A percentile compares a stretch with the other conserved stretches of the same genome.
phyloP scores from a whole-genome alignment of 2,329 filamentous ascomycete species.

The Rutstroemia sp. region DNA sequence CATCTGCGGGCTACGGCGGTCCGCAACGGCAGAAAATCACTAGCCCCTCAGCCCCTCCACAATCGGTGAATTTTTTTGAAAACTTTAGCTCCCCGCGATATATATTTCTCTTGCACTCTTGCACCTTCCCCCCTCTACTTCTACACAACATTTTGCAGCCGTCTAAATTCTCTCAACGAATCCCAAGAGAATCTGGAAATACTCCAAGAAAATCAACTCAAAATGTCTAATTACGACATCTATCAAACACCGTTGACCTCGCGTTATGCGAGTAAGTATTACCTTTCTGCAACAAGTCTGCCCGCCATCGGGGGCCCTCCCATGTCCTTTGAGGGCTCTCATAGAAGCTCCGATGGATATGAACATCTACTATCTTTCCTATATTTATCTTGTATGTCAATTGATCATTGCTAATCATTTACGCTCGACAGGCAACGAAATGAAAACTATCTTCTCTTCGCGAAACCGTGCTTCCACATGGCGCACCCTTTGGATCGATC shows the following conservation, averaged over 20 bases:
- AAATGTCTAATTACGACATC: slow-evolving; percentile 35
- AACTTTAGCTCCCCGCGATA: background rate
- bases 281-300: background rate
- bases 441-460: slow-evolving; percentile 73
- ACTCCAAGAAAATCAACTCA: slow-evolving; percentile 1
- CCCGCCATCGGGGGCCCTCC: background rate
- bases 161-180: background rate
- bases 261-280: slow-evolving; percentile 52
- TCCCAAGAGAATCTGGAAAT: background rate
- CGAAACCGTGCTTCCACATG: slow-evolving; percentile 47
- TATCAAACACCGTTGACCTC: slow-evolving; percentile 63
- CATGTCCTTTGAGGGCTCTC: background rate
- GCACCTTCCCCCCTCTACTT: background rate
- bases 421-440: slow-evolving; percentile 39
- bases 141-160: background rate
- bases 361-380: background rate
- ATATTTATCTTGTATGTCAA: background rate
- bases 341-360: background rate
- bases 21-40: background rate
- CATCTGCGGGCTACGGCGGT: background rate
- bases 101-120: background rate
- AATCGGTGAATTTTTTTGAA: background rate
- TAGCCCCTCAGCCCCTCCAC: background rate
- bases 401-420: slow-evolving; percentile 1
- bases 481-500: slow-evolving; percentile 65